A percentile compares a stretch with the other conserved stretches of the same genome.
Conservation (phyloP, 2,329 filamentous ascomycete species). For the Fusarium metavorans region DNA sequence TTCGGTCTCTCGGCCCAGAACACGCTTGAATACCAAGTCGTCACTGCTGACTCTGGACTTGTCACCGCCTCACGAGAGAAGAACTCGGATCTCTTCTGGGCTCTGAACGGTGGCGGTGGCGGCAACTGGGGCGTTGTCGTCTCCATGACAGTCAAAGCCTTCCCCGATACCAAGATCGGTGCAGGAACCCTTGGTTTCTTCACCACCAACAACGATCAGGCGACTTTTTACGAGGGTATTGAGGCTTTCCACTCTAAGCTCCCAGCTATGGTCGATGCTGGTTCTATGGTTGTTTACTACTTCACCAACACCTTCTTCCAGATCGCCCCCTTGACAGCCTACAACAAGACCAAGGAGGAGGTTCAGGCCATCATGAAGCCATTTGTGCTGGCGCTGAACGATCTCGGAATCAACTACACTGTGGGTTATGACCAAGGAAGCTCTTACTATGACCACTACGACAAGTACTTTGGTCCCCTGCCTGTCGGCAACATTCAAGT, state of each 20-base stretch:
- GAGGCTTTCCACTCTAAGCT: constrained; percentile 56
- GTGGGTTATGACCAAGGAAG: constrained; percentile 24
- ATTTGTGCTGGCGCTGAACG: constrained; percentile 17
- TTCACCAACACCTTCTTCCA: constrained; percentile 60
- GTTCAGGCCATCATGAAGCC: constrained; percentile 55
- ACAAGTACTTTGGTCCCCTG: constrained; percentile 56
- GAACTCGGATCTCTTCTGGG: constrained; percentile 73
- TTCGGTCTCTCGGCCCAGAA: constrained; percentile 72
- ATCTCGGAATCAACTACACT: constrained; percentile 21
- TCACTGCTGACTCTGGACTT: constrained; percentile 62
- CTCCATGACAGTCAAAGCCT: constrained; percentile 65
- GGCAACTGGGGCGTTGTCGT: constrained; percentile 70
- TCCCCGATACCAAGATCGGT: constrained; percentile 56
- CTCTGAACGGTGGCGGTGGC: constrained; percentile 68
- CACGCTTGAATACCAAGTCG: constrained; percentile 65
- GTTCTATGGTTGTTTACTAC: constrained; percentile 62
- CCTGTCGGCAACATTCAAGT: constrained; percentile 51
- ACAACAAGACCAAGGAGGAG: constrained; percentile 57
- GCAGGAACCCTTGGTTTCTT: constrained; percentile 60
- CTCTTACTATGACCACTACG: constrained; percentile 56
- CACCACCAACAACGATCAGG: constrained; percentile 43
- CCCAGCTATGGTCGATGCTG: constrained; percentile 61
- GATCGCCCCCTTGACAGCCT: constrained; percentile 55
- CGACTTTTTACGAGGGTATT: constrained; percentile 63
- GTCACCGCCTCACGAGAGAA: constrained; percentile 59